Evolutionary conservation across 345 rosid species (phyloP).

Genomic region (Citrus glauca): DNA sequence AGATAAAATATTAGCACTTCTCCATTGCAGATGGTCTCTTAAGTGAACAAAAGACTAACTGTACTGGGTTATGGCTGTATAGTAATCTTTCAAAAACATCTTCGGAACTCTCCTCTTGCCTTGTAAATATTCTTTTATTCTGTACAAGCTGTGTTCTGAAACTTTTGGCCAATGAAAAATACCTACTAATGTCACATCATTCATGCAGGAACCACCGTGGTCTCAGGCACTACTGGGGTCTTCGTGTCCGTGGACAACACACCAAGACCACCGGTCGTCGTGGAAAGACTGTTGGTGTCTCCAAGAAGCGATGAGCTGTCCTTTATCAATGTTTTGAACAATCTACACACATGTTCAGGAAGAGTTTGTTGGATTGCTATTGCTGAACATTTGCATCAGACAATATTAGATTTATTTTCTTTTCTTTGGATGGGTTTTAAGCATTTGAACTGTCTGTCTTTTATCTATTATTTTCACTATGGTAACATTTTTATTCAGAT

Average conservation of each 20-base stretch:
- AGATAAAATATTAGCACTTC: background rate
- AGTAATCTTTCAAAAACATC: background rate
- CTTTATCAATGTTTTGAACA: conserved; percentile 5
- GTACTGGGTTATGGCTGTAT: background rate
- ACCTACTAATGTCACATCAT: background rate
- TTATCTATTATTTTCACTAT: background rate
- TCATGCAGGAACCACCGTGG: conserved; percentile 85
- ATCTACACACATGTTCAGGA: conserved; percentile 5
- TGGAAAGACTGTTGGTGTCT: conserved; percentile 95
- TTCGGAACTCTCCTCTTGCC: background rate
- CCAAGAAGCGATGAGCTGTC: conserved; percentile 56
- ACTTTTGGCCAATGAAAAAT: background rate
- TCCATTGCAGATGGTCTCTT: too few relatives aligned
- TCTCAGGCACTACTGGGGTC: conserved; percentile 98
- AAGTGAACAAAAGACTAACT: background rate
- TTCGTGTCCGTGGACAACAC: conserved; percentile 96
- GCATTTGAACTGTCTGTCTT: background rate
- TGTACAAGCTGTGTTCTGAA: background rate
- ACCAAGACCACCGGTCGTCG: conserved; percentile 96
- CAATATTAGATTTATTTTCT: background rate
- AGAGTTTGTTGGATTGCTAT: background rate
- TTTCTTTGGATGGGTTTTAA: background rate
- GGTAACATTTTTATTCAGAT: background rate
- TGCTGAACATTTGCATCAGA: background rate
- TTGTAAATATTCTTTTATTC: background rate